phyloP scores from a whole-genome alignment of 2,329 filamentous ascomycete genomes.

The Neocatenulostroma microsporum region DNA sequence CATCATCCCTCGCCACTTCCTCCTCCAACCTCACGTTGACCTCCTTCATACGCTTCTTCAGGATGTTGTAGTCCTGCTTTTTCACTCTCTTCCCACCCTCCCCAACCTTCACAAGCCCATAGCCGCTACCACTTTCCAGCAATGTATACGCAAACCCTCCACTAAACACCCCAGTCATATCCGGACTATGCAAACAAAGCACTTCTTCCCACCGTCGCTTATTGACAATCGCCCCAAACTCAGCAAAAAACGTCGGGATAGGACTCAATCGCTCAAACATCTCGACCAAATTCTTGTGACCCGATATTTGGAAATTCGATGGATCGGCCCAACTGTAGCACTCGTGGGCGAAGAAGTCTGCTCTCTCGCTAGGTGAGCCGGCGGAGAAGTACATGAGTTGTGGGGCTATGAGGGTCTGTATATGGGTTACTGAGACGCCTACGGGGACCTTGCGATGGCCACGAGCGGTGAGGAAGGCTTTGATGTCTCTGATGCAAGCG shows the following conservation, averaged over 20 bases:
- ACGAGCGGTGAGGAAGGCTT: constrained; percentile 11
- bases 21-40: constrained; percentile 5
- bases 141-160: constrained; percentile 18
- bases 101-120: constrained; percentile 6
- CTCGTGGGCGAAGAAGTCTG: constrained; percentile 12
- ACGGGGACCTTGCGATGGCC: constrained; percentile 11
- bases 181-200: constrained; percentile 14
- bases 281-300: constrained; percentile 14
- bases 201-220: constrained; percentile 16
- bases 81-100: constrained; percentile 7
- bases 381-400: constrained; percentile 15
- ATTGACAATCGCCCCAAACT: constrained; percentile 11
- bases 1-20: constrained; percentile 8
- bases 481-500: constrained; percentile 14
- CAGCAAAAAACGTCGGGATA: constrained; percentile 15
- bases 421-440: constrained; percentile 8
- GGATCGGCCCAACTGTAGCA: constrained; percentile 12
- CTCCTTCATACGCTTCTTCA: constrained; percentile 10
- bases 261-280: background rate
- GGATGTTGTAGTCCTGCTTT: constrained; percentile 10
- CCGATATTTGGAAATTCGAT: constrained; percentile 16
- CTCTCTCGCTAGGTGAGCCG: constrained; percentile 7
- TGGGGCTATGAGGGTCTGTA: background rate
- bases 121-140: constrained; percentile 10
- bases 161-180: constrained; percentile 18